These are phyloP conservation scores for Cystobasidium onofrii DNA, from an alignment of 768 basidiomycete species.

Conservation along the genomic window DNA sequence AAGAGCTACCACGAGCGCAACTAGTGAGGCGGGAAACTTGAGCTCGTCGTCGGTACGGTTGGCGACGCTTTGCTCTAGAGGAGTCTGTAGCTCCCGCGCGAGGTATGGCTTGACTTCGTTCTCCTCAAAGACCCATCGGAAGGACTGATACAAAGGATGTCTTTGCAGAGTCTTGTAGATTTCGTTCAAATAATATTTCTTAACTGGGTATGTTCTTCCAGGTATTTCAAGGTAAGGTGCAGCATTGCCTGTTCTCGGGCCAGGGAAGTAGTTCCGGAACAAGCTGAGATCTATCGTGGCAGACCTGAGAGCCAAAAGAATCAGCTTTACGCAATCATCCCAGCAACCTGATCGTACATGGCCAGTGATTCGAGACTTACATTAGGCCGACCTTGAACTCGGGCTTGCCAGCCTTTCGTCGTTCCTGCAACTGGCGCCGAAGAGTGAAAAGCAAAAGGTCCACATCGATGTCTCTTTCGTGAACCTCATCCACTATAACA, in stretches of 20 bases:
- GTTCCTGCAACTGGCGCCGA: conserved; percentile 68
- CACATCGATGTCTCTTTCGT: conserved; percentile 89
- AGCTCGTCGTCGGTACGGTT: conserved; percentile 52
- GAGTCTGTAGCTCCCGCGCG: conserved; percentile 56
- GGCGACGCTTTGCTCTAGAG: conserved; percentile 36
- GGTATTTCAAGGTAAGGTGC: conserved; percentile 71
- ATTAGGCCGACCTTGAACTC: conserved; percentile 76
- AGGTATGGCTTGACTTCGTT: conserved; percentile 66
- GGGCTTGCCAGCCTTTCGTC: conserved; percentile 60
- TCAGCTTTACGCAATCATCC: too few relatives aligned
- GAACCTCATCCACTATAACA: conserved; percentile 88
- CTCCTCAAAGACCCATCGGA: conserved; percentile 62
- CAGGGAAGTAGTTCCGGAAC: conserved; percentile 79
- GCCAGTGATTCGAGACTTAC: conserved; percentile 57
- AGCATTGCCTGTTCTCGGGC: conserved; percentile 52
- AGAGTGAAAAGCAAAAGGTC: conserved; percentile 81
- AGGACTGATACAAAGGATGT: conserved; percentile 6
- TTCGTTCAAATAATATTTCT: conserved; percentile 71
- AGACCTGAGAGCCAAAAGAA: conserved; percentile 36
- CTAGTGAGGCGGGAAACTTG: conserved; percentile 69
- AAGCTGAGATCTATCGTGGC: conserved; percentile 86
- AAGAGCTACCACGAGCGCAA: conserved; percentile 66
- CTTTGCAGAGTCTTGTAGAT: conserved; percentile 50
- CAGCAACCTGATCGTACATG: conserved; percentile 42
- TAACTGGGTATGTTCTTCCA: conserved; percentile 85